Evolutionary conservation across 192 early-diverging fungal species (phyloP), one percentile per base, ranked within the genome.

Genomic region (Podila epigama): DNA sequence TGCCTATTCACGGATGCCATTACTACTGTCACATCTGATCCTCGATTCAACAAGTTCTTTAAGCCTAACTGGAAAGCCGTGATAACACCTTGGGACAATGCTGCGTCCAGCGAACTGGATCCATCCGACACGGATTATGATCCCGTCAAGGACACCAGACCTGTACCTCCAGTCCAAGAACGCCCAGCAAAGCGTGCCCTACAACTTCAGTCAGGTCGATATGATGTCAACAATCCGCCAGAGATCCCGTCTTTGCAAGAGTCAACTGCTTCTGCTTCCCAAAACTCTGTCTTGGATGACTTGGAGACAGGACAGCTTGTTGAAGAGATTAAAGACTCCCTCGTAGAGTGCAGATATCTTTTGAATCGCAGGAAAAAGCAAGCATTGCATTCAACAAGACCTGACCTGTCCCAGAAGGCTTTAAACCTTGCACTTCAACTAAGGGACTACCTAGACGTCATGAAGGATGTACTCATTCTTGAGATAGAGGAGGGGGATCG

Each of bases 271-370:
- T 27, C 50, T 51, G 7, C 20, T n/a, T 51, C 50, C 20, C 50
- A 51, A 51, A 8, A n/a, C 6, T 20, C 50, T 22, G 28, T 51
- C 28, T n/a, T 51, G 20, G 50, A 51, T 51, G 50, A 51, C 6
- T 7, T 22, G 28, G 7, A 27, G 20, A 27, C 50, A 51, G 20
- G 3, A 22, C 50, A 51, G 22, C 44, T 48, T 48, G 16, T 48
- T 13, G 44, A 48, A 13, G 44, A 48, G 13, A 48, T 48, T 20
- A 48, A 48, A 22, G 50, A 51, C 22, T 51, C 50, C 22, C 20
- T 51, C 50, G 15, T 51, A 51, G 50, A 51, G 50, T 51, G 50
- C 50, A 51, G 50, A 7, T 51, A 51, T 51, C 50, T 51, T 51
- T 27, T 51, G 50, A 51, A n/a, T 51, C 50, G 50, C 50, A 51